phyloP scores from a whole-genome alignment of 306 rosid species.

The Phaseolus lunatus region DNA sequence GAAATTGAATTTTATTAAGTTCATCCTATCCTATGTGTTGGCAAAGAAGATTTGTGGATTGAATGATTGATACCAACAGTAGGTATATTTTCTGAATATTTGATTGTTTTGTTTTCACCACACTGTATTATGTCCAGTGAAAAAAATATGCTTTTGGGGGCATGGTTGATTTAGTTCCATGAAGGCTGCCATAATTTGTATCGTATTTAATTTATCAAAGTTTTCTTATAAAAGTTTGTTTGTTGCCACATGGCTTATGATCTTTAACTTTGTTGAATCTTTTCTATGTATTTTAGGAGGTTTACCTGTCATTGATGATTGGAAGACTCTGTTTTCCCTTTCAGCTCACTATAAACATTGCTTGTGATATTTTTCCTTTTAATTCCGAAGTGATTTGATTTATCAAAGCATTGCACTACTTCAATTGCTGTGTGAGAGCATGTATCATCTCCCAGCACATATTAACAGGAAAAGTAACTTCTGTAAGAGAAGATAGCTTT shows the following conservation, averaged over 20 bases:
- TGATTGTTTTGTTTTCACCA: not conserved
- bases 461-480: constrained; percentile 3
- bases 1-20: constrained; percentile 6
- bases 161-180: constrained; percentile 21
- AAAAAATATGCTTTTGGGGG: not conserved
- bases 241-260: not conserved
- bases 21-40: not conserved
- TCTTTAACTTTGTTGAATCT: constrained; percentile 20
- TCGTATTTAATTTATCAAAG: constrained; percentile 11
- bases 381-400: constrained; percentile 33
- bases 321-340: constrained; percentile 17
- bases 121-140: not conserved
- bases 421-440: constrained; percentile 8
- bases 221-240: not conserved
- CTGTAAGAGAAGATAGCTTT: constrained; percentile 1
- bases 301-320: constrained; percentile 20
- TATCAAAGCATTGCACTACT: constrained; percentile 8
- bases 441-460: constrained; percentile 14
- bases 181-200: constrained; percentile 15
- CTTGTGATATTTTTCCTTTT: constrained; percentile 31
- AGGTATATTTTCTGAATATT: not conserved
- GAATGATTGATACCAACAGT: constrained; percentile 19
- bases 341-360: not conserved
- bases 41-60: not conserved
- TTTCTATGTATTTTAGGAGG: constrained; percentile 6